Conservation (phyloP, 2,329 filamentous ascomycete species). For the Alternaria solani region DNA sequence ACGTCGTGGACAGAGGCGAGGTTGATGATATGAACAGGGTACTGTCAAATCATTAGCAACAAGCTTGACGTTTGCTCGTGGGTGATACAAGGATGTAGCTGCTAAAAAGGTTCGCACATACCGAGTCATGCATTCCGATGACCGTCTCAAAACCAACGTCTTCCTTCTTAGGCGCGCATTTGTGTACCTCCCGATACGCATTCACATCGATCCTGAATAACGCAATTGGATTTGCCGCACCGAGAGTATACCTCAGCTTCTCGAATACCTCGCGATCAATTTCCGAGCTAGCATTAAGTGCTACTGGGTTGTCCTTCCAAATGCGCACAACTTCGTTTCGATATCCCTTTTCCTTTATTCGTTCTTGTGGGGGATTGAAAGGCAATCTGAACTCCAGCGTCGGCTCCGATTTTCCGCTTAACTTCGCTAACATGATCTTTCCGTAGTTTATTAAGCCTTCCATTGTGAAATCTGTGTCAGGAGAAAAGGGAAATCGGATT, state of each 20-base stretch:
- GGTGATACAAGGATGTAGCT: not conserved
- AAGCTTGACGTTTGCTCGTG: not conserved
- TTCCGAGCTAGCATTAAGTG: constrained; percentile 56
- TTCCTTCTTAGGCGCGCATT: constrained; percentile 66
- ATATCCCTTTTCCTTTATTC: constrained; percentile 68
- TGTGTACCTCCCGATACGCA: constrained; percentile 65
- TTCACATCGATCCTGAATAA: constrained; percentile 73
- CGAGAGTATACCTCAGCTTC: constrained; percentile 71
- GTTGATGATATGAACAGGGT: constrained; percentile 74
- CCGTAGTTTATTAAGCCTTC: constrained; percentile 45
- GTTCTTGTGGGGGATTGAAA: constrained; percentile 65
- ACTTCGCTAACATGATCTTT: constrained; percentile 45
- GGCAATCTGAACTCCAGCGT: constrained; percentile 73
- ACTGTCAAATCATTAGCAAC: constrained; percentile 55
- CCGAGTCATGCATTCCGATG: constrained; percentile 74
- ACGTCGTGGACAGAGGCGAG: constrained; percentile 70
- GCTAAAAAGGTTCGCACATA: constrained; percentile 42
- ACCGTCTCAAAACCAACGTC: constrained; percentile 70
- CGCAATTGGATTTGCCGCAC: constrained; percentile 70
- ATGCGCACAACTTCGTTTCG: constrained; percentile 68
- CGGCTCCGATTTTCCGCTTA: constrained; percentile 57
- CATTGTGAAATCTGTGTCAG: constrained; percentile 44
- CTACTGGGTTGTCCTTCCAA: constrained; percentile 66
- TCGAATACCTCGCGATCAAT: constrained; percentile 63
- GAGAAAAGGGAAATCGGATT: constrained; percentile 67